Evolutionary conservation across 306 rosid species (phyloP).

Genomic region (Quercus robur): DNA sequence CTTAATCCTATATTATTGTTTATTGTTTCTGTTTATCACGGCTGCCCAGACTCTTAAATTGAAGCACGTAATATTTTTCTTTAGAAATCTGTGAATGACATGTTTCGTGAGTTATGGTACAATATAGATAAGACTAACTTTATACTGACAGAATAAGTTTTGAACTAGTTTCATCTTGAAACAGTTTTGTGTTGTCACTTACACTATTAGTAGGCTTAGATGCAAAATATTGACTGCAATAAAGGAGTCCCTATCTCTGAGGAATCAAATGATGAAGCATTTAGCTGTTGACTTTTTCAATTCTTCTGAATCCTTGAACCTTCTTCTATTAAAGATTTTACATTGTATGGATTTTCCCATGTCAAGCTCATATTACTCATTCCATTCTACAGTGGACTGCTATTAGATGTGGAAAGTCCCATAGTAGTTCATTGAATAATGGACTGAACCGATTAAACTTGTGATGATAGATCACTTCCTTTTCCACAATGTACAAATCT

Average conservation of each 20-base stretch:
- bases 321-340: background rate
- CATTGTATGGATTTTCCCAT: no score
- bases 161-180: background rate
- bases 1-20: no score
- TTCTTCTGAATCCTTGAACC: background rate
- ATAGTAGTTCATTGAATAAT: background rate
- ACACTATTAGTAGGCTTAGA: no score
- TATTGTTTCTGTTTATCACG: no score
- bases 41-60: no score
- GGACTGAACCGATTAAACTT: background rate
- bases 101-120: background rate
- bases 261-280: background rate
- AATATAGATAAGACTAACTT: background rate
- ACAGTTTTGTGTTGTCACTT: background rate
- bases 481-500: background rate
- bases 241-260: background rate
- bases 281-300: background rate
- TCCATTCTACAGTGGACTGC: background rate
- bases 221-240: no score
- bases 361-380: no score
- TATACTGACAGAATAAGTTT: background rate
- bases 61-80: no score
- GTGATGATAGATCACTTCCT: background rate
- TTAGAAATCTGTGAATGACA: no score
- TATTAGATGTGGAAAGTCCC: background rate